Evolutionary conservation across 306 rosid species (phyloP), one percentile per base, ranked within the genome.

Genomic region (Trifolium pratense): DNA sequence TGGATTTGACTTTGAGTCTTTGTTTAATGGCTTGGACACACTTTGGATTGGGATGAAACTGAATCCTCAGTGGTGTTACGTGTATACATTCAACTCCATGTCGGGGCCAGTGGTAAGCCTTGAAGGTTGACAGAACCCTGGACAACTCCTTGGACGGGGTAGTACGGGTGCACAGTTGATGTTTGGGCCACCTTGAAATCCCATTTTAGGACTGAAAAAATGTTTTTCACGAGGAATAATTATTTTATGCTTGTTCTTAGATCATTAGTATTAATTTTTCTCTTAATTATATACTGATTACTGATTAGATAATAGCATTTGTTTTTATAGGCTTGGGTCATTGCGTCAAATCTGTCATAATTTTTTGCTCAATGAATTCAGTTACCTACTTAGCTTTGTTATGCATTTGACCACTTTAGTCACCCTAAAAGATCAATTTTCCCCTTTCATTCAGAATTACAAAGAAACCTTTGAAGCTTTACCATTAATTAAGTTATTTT

Each of bases 331-430:
- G 64, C 23, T 51, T 53, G 45, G 51, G 79, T 71, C 52, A 23
- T 21, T 74, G 66, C 7, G 32, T 67, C 53, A 6, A 15, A 42
- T 59, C 40, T 1, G 20, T 73, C 68, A 16, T 34, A 11, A 20
- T 29, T 39, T 40, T 17, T 72, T 77, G 36, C 74, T 68, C 37
- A 45, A 17, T 66, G 62, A 45, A 40, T 65, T 71, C 26, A 71
- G 18, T 48, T 57, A 58, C 68, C 31, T 12, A 26, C 58, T 61
- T 29, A 31, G 52, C 17, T 76, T 31, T 16, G 31, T 43, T 63
- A 34, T 64, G 32, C 52, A 62, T 31, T 71, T 68, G 53, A 62
- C 32, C 55, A 21, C 18, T 70, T 70, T 34, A 8, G 23, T 68
- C 56, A 20, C 63, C 68, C 11, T 17, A 18, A 55, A 29, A 62